phyloP scores from a whole-genome alignment of 2,329 filamentous ascomycete species.

The Phialophora macrospora region DNA sequence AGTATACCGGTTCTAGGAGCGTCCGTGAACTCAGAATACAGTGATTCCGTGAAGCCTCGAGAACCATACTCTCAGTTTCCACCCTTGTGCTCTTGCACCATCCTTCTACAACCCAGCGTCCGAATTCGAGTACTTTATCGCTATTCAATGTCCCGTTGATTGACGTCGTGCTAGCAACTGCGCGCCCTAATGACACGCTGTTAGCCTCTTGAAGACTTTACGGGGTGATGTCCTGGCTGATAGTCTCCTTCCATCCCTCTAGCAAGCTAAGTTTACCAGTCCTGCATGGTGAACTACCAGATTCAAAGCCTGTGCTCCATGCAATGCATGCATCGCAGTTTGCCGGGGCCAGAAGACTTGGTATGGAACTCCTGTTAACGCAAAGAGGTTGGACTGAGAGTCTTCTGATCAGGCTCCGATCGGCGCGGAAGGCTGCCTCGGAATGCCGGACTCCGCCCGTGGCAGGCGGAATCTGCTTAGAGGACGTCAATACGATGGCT shows the following conservation, averaged over 20 bases:
- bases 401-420: background rate
- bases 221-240: background rate
- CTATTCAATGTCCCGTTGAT: background rate
- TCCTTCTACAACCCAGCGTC: background rate
- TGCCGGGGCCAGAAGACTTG: background rate
- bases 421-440: background rate
- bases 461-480: slow-evolving; percentile 7
- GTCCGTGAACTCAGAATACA: background rate
- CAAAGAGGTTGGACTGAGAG: background rate
- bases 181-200: background rate
- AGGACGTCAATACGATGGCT: background rate
- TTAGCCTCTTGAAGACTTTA: background rate
- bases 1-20: background rate
- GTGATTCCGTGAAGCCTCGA: background rate
- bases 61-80: background rate
- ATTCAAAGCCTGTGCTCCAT: background rate
- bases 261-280: background rate
- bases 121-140: background rate
- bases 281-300: background rate
- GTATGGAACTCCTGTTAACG: background rate
- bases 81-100: background rate
- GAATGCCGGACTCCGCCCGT: background rate
- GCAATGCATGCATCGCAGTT: background rate
- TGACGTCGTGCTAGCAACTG: background rate
- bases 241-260: background rate